Base-by-base conservation (phyloP, 495 filamentous ascomycete species). In the Haplographium delicatum region DNA sequence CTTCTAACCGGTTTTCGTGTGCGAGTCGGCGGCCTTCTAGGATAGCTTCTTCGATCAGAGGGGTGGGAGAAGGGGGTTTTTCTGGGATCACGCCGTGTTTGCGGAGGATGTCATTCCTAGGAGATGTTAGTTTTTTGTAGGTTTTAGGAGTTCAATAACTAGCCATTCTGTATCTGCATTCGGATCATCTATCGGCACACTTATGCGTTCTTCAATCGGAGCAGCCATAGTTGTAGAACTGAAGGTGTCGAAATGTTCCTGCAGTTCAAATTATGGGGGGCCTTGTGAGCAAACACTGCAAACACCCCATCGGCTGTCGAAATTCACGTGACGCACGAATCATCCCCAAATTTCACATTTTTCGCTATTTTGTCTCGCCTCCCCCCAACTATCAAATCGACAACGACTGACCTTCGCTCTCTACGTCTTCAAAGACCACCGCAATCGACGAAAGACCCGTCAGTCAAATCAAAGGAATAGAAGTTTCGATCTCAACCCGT, bases 81-180 rank as follows among this genome's bases (percentile, higher is more conserved):
- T 96, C 91, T 10, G 93, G 93, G 48, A 99, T 97, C 44, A 99
- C 72, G 33, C 88, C 87, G 70, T 97, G 89, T 65, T 95, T 90
- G 47, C 93, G 88, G 42, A 99, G 87, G 62, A 99, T 99, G 54
- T 99, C 93, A 62, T 99, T 99, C 91, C 91, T 96, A 64, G 44
- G 24, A 43, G 18, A 13, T 50, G 51, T 51, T 52, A 42, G 50
- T 30, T 27, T n/a, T n/a, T n/a, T n/a, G n/a, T n/a, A n/a, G n/a
- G n/a, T n/a, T n/a, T n/a, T n/a, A n/a, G 42, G 25, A 15, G n/a
- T 13, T 5, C 15, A 15, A 31, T 5, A 26, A 47, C 63, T 47
- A 72, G 95, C 93, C 93, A 98, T 84, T 98, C 93, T 30, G 93
- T 98, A 65, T 98, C 93, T 54, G 89, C 93, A 65, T 96, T 94